phyloP scores from a whole-genome alignment of 306 rosid species.

The Prunus mume region DNA sequence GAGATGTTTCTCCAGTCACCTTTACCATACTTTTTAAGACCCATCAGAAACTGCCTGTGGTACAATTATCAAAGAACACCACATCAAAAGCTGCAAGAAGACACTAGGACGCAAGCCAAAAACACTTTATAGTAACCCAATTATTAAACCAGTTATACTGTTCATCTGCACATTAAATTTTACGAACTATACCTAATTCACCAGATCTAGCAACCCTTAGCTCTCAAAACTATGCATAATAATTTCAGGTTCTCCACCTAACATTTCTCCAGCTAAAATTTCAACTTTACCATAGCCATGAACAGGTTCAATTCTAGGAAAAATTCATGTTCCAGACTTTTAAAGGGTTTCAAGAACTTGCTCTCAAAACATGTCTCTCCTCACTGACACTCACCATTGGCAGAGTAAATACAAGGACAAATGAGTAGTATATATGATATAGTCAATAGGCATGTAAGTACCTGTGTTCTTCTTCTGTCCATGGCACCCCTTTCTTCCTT shows the following conservation, averaged over 20 bases:
- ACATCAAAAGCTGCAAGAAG: conserved; percentile 4
- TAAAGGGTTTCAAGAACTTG: conserved; percentile 4
- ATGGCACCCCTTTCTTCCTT: conserved; percentile 88
- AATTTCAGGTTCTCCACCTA: conserved; percentile 3
- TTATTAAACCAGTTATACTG: conserved; percentile 19
- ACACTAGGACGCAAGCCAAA: conserved; percentile 20
- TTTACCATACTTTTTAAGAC: conserved; percentile 88
- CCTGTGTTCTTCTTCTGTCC: conserved; percentile 97
- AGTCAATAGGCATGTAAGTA: conserved; percentile 20
- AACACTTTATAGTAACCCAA: conserved; percentile 18
- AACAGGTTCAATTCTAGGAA: neutral
- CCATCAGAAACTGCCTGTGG: conserved; percentile 79
- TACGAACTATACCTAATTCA: conserved; percentile 17
- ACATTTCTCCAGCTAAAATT: neutral
- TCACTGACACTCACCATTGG: neutral
- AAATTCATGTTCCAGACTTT: no score
- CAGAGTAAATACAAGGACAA: neutral
- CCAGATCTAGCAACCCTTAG: conserved; percentile 16
- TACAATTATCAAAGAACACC: conserved; percentile 18
- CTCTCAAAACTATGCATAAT: conserved; percentile 10
- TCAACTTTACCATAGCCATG: neutral
- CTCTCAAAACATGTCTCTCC: neutral
- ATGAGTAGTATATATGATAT: neutral
- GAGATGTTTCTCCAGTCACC: conserved; percentile 97
- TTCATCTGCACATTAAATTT: conserved; percentile 16